Conservation (phyloP, 2,329 filamentous ascomycete species). For the Diaporthe vaccinii region DNA sequence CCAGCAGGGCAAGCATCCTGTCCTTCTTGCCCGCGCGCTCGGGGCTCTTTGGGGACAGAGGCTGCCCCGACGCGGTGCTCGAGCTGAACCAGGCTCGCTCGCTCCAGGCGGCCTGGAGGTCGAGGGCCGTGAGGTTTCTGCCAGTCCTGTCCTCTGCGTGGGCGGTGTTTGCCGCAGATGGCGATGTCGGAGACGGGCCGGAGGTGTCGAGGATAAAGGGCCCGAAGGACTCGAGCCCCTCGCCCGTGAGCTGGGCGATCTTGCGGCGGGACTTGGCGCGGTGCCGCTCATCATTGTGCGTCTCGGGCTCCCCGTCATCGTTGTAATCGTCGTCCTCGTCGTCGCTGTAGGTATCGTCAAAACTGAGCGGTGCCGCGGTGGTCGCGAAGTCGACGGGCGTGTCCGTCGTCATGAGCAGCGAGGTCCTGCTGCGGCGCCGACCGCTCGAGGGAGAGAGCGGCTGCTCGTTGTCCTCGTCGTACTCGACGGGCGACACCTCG, state of each 20-base stretch:
- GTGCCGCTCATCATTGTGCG: too few relatives aligned
- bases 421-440: not conserved
- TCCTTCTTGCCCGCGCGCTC: constrained; percentile 3
- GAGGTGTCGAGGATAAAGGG: not conserved
- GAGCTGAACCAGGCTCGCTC: constrained; percentile 31
- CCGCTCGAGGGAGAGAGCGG: not conserved
- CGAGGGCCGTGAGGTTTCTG: not conserved
- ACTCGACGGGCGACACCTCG: not conserved
- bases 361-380: not conserved
- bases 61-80: too few relatives aligned
- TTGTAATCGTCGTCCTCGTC: constrained; percentile 9
- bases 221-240: not conserved
- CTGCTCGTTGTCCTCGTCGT: not conserved
- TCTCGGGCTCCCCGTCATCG: not conserved
- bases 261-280: constrained; percentile 8
- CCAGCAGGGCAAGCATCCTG: constrained; percentile 27
- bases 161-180: rapidly evolving
- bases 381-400: not conserved
- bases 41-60: not conserved
- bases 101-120: constrained; percentile 30
- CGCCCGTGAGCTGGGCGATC: constrained; percentile 2
- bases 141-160: not conserved
- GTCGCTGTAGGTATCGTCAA: constrained; percentile 2
- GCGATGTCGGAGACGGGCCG: not conserved
- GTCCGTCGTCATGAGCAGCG: not conserved